Percentiles rank a stretch among this genome's conserved stretches.
Conservation (phyloP, 192 early-diverging fungal genomes). For the Coemansia sp. region DNA sequence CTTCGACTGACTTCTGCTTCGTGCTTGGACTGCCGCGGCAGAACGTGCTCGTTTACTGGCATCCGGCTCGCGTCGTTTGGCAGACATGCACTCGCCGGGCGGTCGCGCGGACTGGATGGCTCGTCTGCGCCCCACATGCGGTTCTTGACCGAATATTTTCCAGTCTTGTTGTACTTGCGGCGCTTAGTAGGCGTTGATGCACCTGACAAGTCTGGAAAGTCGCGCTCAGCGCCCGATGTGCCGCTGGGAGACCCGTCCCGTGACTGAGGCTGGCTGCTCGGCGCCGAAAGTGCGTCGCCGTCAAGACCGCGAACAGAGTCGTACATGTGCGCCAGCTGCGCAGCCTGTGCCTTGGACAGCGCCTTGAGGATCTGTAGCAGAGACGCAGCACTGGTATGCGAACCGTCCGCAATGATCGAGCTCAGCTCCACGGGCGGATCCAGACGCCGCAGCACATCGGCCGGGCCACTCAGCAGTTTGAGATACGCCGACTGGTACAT, state of each 20-base stretch:
- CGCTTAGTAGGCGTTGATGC: slow-evolving; percentile 22
- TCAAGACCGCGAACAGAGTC: not conserved
- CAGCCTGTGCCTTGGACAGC: slow-evolving; percentile 44
- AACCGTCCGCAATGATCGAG: slow-evolving; percentile 6
- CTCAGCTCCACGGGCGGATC: slow-evolving; percentile 43
- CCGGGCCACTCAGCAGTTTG: slow-evolving; percentile 36
- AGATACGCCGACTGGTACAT: slow-evolving; percentile 54
- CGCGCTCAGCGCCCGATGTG: slow-evolving; percentile 27
- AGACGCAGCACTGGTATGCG: not conserved
- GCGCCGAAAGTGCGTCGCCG: slow-evolving; percentile 7
- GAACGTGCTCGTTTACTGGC: not conserved
- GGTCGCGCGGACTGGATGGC: not conserved
- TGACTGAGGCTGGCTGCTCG: slow-evolving; percentile 30
- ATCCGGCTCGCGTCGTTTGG: not conserved
- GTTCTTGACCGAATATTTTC: slow-evolving; percentile 36
- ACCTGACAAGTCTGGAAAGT: slow-evolving; percentile 6
- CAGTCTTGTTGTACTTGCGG: slow-evolving; percentile 45
- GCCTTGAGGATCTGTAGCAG: slow-evolving; percentile 45
- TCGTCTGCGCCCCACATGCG: not conserved
- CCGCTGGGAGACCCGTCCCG: slow-evolving; percentile 36
- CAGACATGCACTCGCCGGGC: not conserved
- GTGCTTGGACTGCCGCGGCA: slow-evolving; percentile 9
- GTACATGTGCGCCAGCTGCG: slow-evolving; percentile 50
- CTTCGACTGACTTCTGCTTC: slow-evolving; percentile 39
- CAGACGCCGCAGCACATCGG: slow-evolving; percentile 34